Percentiles rank a stretch among this genome's conserved stretches.
phyloP scores from a whole-genome alignment of 192 early-diverging fungal genomes.

The Piromyces finnis region DNA sequence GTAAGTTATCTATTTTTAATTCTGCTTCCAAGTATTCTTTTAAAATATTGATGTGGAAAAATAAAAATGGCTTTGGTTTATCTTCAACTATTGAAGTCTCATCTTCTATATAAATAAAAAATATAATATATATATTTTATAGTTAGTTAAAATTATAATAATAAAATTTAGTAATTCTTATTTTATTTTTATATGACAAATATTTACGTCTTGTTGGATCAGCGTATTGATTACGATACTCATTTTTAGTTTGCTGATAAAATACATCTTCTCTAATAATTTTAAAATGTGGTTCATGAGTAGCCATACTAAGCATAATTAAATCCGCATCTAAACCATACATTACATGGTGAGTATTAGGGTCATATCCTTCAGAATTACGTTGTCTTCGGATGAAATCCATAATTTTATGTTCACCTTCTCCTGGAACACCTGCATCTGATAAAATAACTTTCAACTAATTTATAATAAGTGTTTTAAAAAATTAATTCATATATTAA shows the following conservation, averaged over 20 bases:
- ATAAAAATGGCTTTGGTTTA: conserved; percentile 55
- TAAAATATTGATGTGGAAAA: conserved; percentile 75
- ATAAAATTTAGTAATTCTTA: too few relatives aligned
- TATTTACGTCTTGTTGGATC: conserved; percentile 1
- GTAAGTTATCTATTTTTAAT: neutral
- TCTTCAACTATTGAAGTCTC: neutral
- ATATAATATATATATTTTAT: neutral
- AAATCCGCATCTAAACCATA: conserved; percentile 5
- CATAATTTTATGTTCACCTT: conserved; percentile 6
- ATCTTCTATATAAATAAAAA: neutral
- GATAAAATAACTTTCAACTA: neutral
- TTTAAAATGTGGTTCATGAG: conserved; percentile 3
- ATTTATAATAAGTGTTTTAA: too few relatives aligned
- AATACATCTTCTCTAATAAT: conserved; percentile 5
- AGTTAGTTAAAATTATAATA: neutral
- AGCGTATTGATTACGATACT: neutral
- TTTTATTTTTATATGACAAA: too few relatives aligned
- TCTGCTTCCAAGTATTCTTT: conserved; percentile 18
- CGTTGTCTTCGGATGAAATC: conserved; percentile 2
- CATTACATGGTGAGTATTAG: conserved; percentile 1
- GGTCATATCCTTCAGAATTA: neutral
- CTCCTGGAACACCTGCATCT: neutral
- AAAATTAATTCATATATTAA: too few relatives aligned
- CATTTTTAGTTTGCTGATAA: neutral
- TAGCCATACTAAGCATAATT: conserved; percentile 4